Base-by-base conservation (phyloP, 345 rosid genomes). In the Aethionema arabicum region DNA sequence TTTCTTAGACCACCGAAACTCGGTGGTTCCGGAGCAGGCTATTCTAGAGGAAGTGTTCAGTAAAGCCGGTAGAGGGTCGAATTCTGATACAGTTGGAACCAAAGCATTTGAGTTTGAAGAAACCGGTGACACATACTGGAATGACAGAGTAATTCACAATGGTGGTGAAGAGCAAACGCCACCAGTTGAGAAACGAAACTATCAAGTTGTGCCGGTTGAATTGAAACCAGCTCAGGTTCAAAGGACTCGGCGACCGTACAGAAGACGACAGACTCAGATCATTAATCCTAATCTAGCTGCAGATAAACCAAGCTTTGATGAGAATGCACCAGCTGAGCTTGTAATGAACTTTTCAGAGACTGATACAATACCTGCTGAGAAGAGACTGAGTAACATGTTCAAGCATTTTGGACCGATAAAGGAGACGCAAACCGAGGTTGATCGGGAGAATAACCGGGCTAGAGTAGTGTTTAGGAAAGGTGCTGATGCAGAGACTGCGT, bases 21-120 rank as follows among this genome's bases (percentile, higher is more conserved):
- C 87, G 13, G 61, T 78, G 15, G 78, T 83, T 54, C 45, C 64
- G 11, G 80, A 77, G 62, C 80, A 68, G 32, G 60, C 65, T 62
- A 40, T 39, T 47, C 58, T 41, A 2, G 90, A 78, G 16, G 79
- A 70, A 63, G 52, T 30, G 12, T 57, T 73, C 49, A 78, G 74
- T 32, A 85, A 84, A 74, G 80, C 84, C 76, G 75, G 68, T 61
- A 76, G 66, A 70, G 46, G 59, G n/a, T 75, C 81, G 41, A 77
- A 59, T 62, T 51, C 74, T n/a, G 46, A 56, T 14, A 65, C 54
- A 58, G 85, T 79, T 55, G 72, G 75, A 61, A 73, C 95, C 1
- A 91, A 81, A 76, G 80, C 96, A 63, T 92, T 87, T 66, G 96
- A 89, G 73, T 92, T 89, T 69, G 98, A 87, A 74, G 96, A 92